Conservation (phyloP, 805 yeast species). For the Nakazawaea ishiwadae region DNA sequence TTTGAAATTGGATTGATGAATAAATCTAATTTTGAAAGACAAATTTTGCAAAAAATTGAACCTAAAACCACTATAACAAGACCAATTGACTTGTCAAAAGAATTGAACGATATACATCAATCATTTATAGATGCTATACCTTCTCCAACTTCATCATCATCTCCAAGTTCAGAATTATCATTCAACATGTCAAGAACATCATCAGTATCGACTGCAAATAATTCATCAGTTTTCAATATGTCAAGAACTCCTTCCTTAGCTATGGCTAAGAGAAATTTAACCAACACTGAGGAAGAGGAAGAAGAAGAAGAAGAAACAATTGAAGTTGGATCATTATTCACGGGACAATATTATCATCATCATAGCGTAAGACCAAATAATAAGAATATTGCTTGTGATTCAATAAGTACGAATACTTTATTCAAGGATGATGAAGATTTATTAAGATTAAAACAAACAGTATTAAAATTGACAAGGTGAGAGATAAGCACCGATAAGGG, state of each 20-base stretch:
- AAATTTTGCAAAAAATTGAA: background rate
- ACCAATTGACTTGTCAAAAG: conserved; percentile 10
- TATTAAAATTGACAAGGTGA: conserved; percentile 2
- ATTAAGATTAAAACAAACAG: conserved; percentile 6
- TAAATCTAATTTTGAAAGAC: background rate
- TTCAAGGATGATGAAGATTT: conserved; percentile 12
- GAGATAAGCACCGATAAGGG: too few relatives aligned
- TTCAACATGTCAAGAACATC: conserved; percentile 11
- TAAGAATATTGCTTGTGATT: too few relatives aligned
- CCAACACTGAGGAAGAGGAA: background rate
- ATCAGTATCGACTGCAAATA: conserved; percentile 4
- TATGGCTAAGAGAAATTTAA: too few relatives aligned
- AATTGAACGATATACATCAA: conserved; percentile 10
- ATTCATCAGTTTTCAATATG: conserved; percentile 4
- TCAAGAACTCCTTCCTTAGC: conserved; percentile 9
- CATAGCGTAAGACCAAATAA: too few relatives aligned
- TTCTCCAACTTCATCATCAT: conserved; percentile 2
- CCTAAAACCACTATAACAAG: background rate
- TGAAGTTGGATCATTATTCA: too few relatives aligned
- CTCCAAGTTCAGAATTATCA: conserved; percentile 1
- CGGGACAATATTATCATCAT: too few relatives aligned
- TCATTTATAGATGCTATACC: conserved; percentile 5
- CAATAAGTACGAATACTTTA: background rate
- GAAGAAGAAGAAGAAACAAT: background rate
- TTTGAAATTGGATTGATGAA: background rate